phyloP scores from a whole-genome alignment of 2,329 filamentous ascomycete species.

The Venturiaceae sp. region DNA sequence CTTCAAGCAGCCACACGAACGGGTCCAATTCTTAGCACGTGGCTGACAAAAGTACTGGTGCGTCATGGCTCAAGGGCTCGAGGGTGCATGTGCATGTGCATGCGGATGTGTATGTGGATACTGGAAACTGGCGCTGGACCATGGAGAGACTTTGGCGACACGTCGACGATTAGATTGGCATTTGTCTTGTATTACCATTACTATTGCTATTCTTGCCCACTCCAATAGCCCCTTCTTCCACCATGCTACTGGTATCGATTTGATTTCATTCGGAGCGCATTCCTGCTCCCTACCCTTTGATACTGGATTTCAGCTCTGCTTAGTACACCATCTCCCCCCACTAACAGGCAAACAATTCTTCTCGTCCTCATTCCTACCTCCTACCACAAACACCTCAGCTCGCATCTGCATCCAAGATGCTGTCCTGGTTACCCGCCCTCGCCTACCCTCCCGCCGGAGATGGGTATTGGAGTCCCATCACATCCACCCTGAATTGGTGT shows the following conservation, averaged over 20 bases:
- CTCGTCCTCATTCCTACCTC: background rate
- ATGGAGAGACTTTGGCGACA: too few species aligned
- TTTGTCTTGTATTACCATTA: too few species aligned
- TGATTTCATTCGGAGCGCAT: too few species aligned
- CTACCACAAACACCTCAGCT: background rate
- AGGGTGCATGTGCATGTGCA: too few species aligned
- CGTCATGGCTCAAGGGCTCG: background rate
- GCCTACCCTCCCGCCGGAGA: slow-evolving; percentile 40
- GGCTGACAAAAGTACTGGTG: slow-evolving; percentile 3
- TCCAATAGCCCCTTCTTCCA: too few species aligned
- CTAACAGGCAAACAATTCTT: background rate
- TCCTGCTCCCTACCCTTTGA: background rate
- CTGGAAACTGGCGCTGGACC: too few species aligned
- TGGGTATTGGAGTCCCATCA: slow-evolving; percentile 61
- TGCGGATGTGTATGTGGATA: too few species aligned
- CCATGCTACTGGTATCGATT: too few species aligned
- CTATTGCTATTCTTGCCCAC: too few species aligned
- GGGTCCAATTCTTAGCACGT: slow-evolving; percentile 8
- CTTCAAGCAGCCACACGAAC: background rate
- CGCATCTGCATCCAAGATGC: background rate
- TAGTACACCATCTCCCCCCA: background rate
- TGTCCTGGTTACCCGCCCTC: slow-evolving; percentile 19
- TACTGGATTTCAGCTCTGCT: background rate
- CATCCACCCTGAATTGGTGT: slow-evolving; percentile 68
- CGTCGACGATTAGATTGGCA: too few species aligned